Conservation (phyloP, 495 filamentous ascomycete species). For the Tetracladium setigerum region DNA sequence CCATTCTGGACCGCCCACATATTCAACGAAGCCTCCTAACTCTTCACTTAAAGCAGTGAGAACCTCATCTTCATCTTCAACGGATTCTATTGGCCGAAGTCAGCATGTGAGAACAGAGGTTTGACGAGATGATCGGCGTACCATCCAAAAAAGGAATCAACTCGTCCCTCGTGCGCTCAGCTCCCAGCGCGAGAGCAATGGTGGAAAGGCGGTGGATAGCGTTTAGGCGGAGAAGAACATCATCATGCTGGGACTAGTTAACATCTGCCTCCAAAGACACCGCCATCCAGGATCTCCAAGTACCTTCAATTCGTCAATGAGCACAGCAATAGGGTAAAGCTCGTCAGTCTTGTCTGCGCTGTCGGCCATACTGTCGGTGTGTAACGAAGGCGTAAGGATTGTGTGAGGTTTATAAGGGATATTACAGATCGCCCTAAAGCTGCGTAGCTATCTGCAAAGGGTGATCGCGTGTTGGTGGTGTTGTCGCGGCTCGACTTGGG, state of each 20-base stretch:
- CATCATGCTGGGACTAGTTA: conserved; percentile 69
- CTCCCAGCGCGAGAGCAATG: conserved; percentile 89
- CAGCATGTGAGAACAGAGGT: conserved; percentile 1
- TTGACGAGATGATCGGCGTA: conserved; percentile 27
- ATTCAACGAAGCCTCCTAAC: conserved; percentile 92
- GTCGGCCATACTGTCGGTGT: conserved; percentile 42
- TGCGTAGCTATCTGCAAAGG: conserved; percentile 10
- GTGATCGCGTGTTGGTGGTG: conserved; percentile 24
- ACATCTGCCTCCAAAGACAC: neutral
- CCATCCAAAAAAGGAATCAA: conserved; percentile 98
- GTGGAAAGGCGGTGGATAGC: conserved; percentile 96
- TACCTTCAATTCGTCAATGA: conserved; percentile 99
- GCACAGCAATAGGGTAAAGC: conserved; percentile 97
- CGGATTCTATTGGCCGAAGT: conserved; percentile 60
- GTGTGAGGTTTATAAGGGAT: neutral
- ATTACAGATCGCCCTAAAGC: conserved; percentile 8
- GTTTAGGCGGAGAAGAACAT: conserved; percentile 94
- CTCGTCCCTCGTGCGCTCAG: conserved; percentile 93
- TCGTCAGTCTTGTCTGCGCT: conserved; percentile 68
- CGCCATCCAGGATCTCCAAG: conserved; percentile 17
- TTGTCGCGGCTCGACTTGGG: conserved; percentile 6
- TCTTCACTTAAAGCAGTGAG: conserved; percentile 95
- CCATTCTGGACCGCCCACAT: conserved; percentile 88
- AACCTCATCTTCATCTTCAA: conserved; percentile 98
- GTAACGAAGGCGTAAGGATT: neutral